These are phyloP conservation scores for Penicillium sclerotigenum DNA, from an alignment of 2,329 filamentous ascomycete species.

Conservation along the genomic window DNA sequence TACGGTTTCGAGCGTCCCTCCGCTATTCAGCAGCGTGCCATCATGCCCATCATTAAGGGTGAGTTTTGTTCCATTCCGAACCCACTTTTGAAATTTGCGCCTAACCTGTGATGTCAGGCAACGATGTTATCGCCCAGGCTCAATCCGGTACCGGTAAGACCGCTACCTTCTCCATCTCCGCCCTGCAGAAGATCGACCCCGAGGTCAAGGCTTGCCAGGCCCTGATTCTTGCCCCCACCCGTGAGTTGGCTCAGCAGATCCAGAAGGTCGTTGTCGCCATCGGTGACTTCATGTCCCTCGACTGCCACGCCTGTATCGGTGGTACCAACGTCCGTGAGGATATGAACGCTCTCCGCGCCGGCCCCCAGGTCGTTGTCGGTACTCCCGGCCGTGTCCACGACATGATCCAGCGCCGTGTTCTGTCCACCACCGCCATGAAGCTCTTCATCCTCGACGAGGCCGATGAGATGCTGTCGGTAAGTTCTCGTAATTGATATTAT, in stretches of 20 bases:
- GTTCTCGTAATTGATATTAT: neutral
- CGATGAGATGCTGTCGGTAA: conserved; percentile 63
- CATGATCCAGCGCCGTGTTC: conserved; percentile 72
- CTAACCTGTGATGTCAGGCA: conserved; percentile 54
- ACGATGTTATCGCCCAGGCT: conserved; percentile 99
- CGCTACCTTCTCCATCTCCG: conserved; percentile 98
- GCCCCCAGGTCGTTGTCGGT: conserved; percentile 94
- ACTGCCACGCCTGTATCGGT: conserved; percentile 97
- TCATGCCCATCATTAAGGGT: conserved; percentile 99
- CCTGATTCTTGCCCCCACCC: conserved; percentile 93
- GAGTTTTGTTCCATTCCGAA: conserved; percentile 39
- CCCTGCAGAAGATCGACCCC: conserved; percentile 97
- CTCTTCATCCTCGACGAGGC: conserved; percentile 76
- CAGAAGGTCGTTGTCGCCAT: conserved; percentile 99
- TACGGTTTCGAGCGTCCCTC: conserved; percentile 99
- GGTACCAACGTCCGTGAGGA: conserved; percentile 98
- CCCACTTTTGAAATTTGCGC: neutral
- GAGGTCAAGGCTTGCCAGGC: conserved; percentile 96
- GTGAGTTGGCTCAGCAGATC: conserved; percentile 96
- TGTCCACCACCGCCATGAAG: conserved; percentile 72
- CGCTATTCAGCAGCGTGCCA: conserved; percentile 99
- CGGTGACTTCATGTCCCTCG: conserved; percentile 99
- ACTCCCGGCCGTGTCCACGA: conserved; percentile 94
- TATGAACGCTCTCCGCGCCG: conserved; percentile 95
- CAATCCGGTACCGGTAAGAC: conserved; percentile 99